Evolutionary conservation across 257 asterid genomes (phyloP), one percentile per base, ranked within the genome.

Genomic region (Petunia secreta): DNA sequence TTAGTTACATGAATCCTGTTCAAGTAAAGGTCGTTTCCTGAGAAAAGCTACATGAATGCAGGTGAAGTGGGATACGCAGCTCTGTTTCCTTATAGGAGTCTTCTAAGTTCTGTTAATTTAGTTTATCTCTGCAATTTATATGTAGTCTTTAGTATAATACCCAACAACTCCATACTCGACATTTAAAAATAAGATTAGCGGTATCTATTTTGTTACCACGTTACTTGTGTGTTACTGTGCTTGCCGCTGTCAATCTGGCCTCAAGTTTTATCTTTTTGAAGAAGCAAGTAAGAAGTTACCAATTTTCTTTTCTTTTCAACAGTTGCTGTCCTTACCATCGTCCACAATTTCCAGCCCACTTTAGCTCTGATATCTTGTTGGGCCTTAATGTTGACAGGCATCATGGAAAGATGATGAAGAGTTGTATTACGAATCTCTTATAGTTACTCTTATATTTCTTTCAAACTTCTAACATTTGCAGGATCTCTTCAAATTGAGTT

Each of bases 11-110:
- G n/a, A 46, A 6, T 43, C 57, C 40, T 43, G 75, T 8, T 68
- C 57, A 68, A 50, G 57, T 68, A 25, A 25, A 25, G 25, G 0
- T 25, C 25, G 25, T 25, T 25, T 25, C 25, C 25, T 25, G 25
- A 25, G 25, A 25, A 25, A 25, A 25, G 46, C 39, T 0, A 48
- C 43, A 25, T 7, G n/a, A 46, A 6, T 43, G 75, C 40, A 68
- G 75, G n/a, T 68, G 75, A 68, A 50, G 57, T 68, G 2, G 54
- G 43, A 67, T 67, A 53, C 75, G 8, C 14, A 15, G 16, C 75
- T 43, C 75, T 16, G 25, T 2, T 68, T 68, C 16, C 57, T 44
- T 40, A 14, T 44, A n/a, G 75, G 55, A 54, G 8, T 25, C 57
- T 48, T 46, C 6, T 10, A 58, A 46, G 8, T 25, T 34, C 1